Conservation (phyloP, 495 filamentous ascomycete species). For the Lasiosphaeris hirsuta region DNA sequence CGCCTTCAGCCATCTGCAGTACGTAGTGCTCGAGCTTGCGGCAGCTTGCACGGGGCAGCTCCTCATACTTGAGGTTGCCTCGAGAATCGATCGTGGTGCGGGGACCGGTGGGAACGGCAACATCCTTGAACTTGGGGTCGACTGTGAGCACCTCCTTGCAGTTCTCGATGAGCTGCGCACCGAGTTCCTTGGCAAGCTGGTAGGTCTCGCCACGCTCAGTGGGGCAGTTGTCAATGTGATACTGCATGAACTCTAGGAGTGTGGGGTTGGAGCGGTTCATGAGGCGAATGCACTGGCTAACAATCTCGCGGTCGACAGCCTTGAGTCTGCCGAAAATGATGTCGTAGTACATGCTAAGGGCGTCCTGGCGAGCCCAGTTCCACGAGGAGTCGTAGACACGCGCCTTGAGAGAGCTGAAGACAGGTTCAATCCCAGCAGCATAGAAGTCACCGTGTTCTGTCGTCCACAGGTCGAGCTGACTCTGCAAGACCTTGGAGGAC, state of each 20-base stretch:
- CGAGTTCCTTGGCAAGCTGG: slow-evolving; percentile 92
- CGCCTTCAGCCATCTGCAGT: slow-evolving; percentile 96
- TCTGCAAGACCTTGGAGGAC: slow-evolving; percentile 78
- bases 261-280: slow-evolving; percentile 98
- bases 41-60: slow-evolving; percentile 82
- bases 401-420: slow-evolving; percentile 89
- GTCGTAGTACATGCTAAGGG: slow-evolving; percentile 97
- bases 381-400: slow-evolving; percentile 96
- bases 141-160: slow-evolving; percentile 85
- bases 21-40: slow-evolving; percentile 99
- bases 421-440: slow-evolving; percentile 87
- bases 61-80: slow-evolving; percentile 85
- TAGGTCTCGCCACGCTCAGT: slow-evolving; percentile 97
- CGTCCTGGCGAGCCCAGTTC: slow-evolving; percentile 99
- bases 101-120: slow-evolving; percentile 85
- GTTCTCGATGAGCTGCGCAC: slow-evolving; percentile 91
- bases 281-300: slow-evolving; percentile 95
- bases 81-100: slow-evolving; percentile 84
- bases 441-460: slow-evolving; percentile 96
- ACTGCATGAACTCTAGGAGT: slow-evolving; percentile 98
- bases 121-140: slow-evolving; percentile 92
- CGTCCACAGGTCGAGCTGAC: slow-evolving; percentile 92
- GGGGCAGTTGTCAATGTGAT: slow-evolving; percentile 98
- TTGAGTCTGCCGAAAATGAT: slow-evolving; percentile 95
- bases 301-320: slow-evolving; percentile 94